Percentiles rank a stretch among this genome's conserved stretches.
phyloP scores from a whole-genome alignment of 2,329 filamentous ascomycete genomes.

The Torrubiellomyces zombiae region DNA sequence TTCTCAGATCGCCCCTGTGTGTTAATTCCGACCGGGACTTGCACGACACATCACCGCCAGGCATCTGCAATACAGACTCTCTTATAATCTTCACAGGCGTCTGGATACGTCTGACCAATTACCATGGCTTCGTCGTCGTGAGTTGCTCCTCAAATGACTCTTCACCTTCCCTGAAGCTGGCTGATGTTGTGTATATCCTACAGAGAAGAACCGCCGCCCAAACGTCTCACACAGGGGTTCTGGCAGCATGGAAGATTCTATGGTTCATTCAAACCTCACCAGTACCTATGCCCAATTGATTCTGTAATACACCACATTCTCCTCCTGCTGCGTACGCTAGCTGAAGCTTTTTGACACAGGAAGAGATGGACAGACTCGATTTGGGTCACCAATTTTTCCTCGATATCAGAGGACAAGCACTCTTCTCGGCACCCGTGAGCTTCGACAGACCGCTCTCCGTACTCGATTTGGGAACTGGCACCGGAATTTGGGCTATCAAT shows the following conservation, averaged over 20 bases:
- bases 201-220: too few species aligned
- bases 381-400: slow-evolving; percentile 66
- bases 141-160: too few species aligned
- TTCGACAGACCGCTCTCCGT: slow-evolving; percentile 17
- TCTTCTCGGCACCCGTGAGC: slow-evolving; percentile 7
- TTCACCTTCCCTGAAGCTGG: too few species aligned
- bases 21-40: too few species aligned
- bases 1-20: too few species aligned
- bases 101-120: too few species aligned
- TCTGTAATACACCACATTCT: slow-evolving; percentile 29
- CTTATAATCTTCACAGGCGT: too few species aligned
- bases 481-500: slow-evolving; percentile 81
- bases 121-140: too few species aligned
- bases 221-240: slow-evolving; percentile 14
- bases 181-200: too few species aligned
- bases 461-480: slow-evolving; percentile 65
- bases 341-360: slow-evolving; percentile 21
- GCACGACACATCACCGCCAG: too few species aligned
- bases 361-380: slow-evolving; percentile 63
- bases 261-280: slow-evolving; percentile 47
- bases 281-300: slow-evolving; percentile 66
- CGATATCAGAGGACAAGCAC: slow-evolving; percentile 36
- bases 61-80: too few species aligned
- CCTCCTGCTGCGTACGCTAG: background rate
- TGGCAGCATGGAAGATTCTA: slow-evolving; percentile 54